phyloP scores from a whole-genome alignment of 73 alveolate species.

The Tetrahymena borealis region DNA sequence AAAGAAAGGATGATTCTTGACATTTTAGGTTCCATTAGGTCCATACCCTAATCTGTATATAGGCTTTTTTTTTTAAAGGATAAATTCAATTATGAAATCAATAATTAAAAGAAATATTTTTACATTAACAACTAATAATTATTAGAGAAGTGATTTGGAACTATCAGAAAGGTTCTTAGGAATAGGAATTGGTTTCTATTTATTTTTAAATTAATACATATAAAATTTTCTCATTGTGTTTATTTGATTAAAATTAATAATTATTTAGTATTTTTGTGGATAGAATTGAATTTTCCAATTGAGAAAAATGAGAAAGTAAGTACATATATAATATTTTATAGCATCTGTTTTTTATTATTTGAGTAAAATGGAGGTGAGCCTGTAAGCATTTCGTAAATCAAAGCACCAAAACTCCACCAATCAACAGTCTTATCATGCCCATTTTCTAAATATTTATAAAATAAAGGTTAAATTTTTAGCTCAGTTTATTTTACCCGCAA shows the following conservation, averaged over 20 bases:
- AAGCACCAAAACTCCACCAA: constrained; percentile 52
- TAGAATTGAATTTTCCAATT: too few species aligned
- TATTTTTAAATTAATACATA: not conserved
- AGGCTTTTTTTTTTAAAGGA: not conserved
- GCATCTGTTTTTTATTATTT: constrained; percentile 29
- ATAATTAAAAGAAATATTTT: not conserved
- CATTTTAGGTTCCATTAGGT: not conserved
- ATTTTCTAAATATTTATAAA: too few species aligned
- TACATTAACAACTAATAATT: constrained; percentile 27
- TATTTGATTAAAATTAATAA: too few species aligned
- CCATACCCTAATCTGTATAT: not conserved
- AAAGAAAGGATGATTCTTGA: not conserved
- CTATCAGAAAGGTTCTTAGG: constrained; percentile 11
- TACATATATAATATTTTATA: constrained; percentile 5
- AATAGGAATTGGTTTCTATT: constrained; percentile 1
- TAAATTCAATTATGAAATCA: not conserved
- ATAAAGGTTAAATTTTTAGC: too few species aligned
- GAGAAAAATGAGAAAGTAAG: not conserved
- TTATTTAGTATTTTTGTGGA: too few species aligned
- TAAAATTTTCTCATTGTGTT: not conserved
- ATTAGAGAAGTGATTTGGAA: constrained; percentile 10
- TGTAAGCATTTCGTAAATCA: constrained; percentile 35
- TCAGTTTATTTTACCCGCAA: too few species aligned
- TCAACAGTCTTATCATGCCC: constrained; percentile 45
- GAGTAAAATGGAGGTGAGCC: constrained; percentile 43